Conservation (phyloP, 306 rosid species). For the Lotus japonicus region DNA sequence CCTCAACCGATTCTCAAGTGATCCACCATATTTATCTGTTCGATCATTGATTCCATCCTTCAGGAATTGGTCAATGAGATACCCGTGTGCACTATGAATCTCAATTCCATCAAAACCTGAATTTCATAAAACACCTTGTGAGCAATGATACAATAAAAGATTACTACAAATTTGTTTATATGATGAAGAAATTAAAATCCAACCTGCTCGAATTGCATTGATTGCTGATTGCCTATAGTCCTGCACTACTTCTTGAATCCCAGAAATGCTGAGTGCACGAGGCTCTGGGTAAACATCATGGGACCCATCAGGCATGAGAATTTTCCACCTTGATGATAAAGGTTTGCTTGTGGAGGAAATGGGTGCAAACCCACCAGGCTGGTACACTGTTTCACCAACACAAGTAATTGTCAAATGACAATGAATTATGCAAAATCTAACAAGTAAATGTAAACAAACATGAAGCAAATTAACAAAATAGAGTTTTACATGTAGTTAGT, state of each 20-base stretch:
- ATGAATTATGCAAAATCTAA: too few relatives aligned
- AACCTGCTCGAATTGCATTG: conserved; percentile 60
- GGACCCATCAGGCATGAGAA: conserved; percentile 71
- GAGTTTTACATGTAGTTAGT: too few relatives aligned
- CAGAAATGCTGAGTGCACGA: conserved; percentile 33
- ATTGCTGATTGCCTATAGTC: conserved; percentile 47
- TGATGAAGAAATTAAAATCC: not conserved
- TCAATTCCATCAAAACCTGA: conserved; percentile 85
- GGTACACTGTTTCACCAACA: conserved; percentile 45
- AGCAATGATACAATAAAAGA: too few relatives aligned
- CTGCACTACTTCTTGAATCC: conserved; percentile 53
- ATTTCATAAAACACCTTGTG: too few relatives aligned
- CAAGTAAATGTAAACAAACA: too few relatives aligned
- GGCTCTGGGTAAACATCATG: conserved; percentile 63
- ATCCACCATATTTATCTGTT: conserved; percentile 58
- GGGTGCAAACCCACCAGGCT: conserved; percentile 58
- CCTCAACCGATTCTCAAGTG: conserved; percentile 50
- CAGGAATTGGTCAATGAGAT: conserved; percentile 45
- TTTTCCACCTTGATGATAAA: conserved; percentile 60
- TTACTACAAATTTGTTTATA: too few relatives aligned
- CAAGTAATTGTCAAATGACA: not conserved
- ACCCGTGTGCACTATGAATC: conserved; percentile 90
- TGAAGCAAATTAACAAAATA: too few relatives aligned
- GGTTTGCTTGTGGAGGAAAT: conserved; percentile 67
- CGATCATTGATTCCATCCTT: conserved; percentile 37